Evolutionary conservation across 2,329 filamentous ascomycete species (phyloP), one percentile per base, ranked within the genome.

Genomic region (Colletotrichum paranaense): DNA sequence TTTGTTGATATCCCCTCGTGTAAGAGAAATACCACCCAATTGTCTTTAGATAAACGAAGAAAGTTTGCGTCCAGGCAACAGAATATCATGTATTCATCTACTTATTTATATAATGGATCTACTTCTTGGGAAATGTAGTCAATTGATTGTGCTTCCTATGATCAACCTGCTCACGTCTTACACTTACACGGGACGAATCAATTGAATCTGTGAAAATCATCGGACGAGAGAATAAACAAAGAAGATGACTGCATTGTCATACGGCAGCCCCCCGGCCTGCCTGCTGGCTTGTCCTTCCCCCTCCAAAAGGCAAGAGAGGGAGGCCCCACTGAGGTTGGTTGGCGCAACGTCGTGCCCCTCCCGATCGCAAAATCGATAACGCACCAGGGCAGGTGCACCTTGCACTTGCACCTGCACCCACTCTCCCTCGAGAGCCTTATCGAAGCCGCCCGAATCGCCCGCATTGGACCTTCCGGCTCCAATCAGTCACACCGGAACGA

Each of bases 1-100:
- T 60, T 55, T 58, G 71, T 73, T 73, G 71, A 73, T 73, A 73
- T 73, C 71, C 70, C 71, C 62, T 66, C 56, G 11, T 66, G 71
- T 73, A 57, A 1, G 53, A 65, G 62, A 30, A 70, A 65, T 69
- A 69, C 60, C 46, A 62, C 35, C 32, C 42, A 53, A 62, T 22
- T 66, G 65, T 67, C 63, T 66, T 65, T 71, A 57, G 67, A 62
- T 8, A 7, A 24, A 38, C 30, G 30, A 53, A n/a, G 11, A 32
- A 53, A n/a, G 6, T 28, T 46, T 49, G 16, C 14, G 58, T 30
- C 38, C 19, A 52, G 56, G 56, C 35, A 57, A 49, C 24, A 26
- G 3, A 24, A 22, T 46, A 12, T 49, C 1, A 1, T 49, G 30
- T 66, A 0, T 8, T 3, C 9, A 32, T 32, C 32, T 32, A 5